Conservation (phyloP, 2,329 filamentous ascomycete species). For the Kalmusia sp. region DNA sequence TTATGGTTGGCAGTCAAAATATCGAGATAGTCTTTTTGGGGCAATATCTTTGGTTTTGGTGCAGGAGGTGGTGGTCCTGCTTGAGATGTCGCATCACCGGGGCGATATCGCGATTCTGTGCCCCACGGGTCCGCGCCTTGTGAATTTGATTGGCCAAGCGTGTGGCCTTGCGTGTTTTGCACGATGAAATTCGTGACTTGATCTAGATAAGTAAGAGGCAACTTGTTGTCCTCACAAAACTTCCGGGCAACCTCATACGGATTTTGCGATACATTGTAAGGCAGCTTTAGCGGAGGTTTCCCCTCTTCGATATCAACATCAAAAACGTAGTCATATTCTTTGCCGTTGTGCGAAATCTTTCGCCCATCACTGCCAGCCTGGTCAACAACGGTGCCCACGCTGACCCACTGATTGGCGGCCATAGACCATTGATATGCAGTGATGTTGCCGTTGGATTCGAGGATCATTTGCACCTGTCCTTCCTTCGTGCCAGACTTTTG, state of each 20-base stretch:
- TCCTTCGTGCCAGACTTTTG: conserved; percentile 91
- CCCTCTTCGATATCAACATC: conserved; percentile 96
- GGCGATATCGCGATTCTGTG: conserved; percentile 78
- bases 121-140: conserved; percentile 75
- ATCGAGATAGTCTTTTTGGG: conserved; percentile 79
- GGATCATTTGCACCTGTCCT: conserved; percentile 92
- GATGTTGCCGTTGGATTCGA: conserved; percentile 79
- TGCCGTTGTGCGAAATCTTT: conserved; percentile 71
- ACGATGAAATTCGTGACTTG: conserved; percentile 93
- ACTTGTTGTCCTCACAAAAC: conserved; percentile 87
- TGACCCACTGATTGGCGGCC: conserved; percentile 73
- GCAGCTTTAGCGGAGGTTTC: conserved; percentile 90
- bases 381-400: conserved; percentile 93
- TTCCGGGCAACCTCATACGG: conserved; percentile 90
- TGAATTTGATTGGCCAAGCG: conserved; percentile 67
- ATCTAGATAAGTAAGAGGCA: conserved; percentile 86
- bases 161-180: conserved; percentile 86
- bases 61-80: conserved; percentile 42
- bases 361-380: conserved; percentile 79
- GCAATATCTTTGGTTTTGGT: conserved; percentile 67
- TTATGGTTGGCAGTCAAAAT: conserved; percentile 75
- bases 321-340: conserved; percentile 96
- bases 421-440: conserved; percentile 89
- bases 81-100: conserved; percentile 64
- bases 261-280: conserved; percentile 91